These are phyloP conservation scores for Clonostachys solani DNA, from an alignment of 2,329 filamentous ascomycete genomes.

Conservation along the genomic window DNA sequence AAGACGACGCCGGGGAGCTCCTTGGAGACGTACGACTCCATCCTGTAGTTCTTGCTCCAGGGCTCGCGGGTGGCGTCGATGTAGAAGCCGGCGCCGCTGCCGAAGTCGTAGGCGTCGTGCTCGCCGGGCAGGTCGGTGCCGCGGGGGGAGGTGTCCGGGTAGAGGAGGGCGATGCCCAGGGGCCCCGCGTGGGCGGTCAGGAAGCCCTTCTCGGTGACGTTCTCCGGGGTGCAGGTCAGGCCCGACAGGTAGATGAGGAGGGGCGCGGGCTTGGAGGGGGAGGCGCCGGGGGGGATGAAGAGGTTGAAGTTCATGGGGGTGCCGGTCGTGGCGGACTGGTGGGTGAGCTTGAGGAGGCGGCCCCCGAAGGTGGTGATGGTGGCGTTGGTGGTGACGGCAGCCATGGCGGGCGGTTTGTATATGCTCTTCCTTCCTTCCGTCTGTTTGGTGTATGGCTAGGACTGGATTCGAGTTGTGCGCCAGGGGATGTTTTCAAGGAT, in stretches of 20 bases:
- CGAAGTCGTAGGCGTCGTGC: conserved; percentile 88
- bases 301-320: conserved; percentile 93
- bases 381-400: conserved; percentile 78
- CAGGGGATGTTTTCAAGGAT: no score
- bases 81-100: conserved; percentile 90
- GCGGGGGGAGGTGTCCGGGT: conserved; percentile 90
- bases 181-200: conserved; percentile 79
- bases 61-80: conserved; percentile 76
- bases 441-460: no score
- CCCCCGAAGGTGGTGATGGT: conserved; percentile 91
- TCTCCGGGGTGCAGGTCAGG: conserved; percentile 90
- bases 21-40: conserved; percentile 88
- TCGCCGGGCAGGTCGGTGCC: conserved; percentile 79
- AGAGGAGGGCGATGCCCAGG: conserved; percentile 86
- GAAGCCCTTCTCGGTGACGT: conserved; percentile 80
- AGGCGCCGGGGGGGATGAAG: conserved; percentile 75
- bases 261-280: conserved; percentile 54
- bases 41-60: conserved; percentile 77
- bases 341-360: conserved; percentile 89
- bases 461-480: no score
- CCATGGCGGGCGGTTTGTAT: conserved; percentile 42
- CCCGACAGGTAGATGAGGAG: conserved; percentile 92
- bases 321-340: conserved; percentile 72
- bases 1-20: conserved; percentile 83
- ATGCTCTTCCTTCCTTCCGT: not conserved